Evolutionary conservation across 2,329 filamentous ascomycete genomes (phyloP), one percentile per base, ranked within the genome.

Genomic region (Dissoconium aciculare): DNA sequence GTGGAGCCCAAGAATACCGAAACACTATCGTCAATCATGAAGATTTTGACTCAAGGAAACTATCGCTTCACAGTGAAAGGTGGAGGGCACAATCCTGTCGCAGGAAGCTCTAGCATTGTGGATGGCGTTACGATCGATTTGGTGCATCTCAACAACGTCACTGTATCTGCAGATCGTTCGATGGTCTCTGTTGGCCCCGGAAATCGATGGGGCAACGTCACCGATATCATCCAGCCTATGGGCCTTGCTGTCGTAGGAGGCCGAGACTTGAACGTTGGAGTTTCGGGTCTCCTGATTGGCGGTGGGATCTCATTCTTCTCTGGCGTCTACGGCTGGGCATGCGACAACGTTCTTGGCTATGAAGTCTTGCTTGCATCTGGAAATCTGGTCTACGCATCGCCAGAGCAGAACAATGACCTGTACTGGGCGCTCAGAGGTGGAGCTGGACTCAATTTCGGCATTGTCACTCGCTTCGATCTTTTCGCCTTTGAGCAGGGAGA

Each of bases 271-370:
- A 28, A 28, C 11, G 41, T 52, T 12, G 50, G 50, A 10, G 45
- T 48, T 10, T 45, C 44, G 3, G 50, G 50, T 11, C 28, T 52
- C 5, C 40, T 35, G 4, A 32, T 48, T 2, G 47, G 50, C 6
- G 50, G 50, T 11, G 50, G 50, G 5, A 43, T 50, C 17, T 45
- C 41, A 4, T 53, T 49, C 38, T 49, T 49, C 26, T 42, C 44
- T 1, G 34, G 37, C 3, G 21, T 42, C 45, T 33, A 44, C 17
- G 51, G 50, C 11, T 50, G 44, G 34, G 47, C 39, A 5, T 47
- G 46, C 26, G 49, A 53, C 31, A 46, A 41, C 16, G 43, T 54
- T 5, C 27, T 36, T n/a, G 44, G 44, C 17, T 52, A 39, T 21
- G 41, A 51, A 30, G 36, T 47, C 12, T 45, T 50, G 5, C 38